Conservation (phyloP, 331 rosid species). For the Acacia pycnantha region DNA sequence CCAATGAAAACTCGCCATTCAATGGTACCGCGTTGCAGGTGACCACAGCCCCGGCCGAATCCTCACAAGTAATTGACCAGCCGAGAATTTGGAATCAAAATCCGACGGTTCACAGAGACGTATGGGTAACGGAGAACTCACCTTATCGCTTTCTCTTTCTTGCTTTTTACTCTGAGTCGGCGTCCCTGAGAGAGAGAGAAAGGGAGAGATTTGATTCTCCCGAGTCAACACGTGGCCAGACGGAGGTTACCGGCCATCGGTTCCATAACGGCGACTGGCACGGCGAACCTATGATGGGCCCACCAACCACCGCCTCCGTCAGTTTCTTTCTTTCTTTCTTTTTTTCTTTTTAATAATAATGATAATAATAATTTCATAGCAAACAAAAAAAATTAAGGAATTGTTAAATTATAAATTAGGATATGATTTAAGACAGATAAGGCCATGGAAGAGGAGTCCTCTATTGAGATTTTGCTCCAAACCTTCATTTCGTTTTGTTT, state of each 20-base stretch:
- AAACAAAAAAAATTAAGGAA: conserved; percentile 22
- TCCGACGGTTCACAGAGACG: conserved; percentile 40
- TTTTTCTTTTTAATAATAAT: no score
- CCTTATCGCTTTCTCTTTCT: conserved; percentile 18
- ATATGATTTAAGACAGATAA: conserved; percentile 52
- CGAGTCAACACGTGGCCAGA: conserved; percentile 49
- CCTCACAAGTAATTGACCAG: conserved; percentile 40
- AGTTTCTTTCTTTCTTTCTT: not conserved
- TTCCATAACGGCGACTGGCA: conserved; percentile 32
- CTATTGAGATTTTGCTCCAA: conserved; percentile 41
- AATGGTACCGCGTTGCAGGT: conserved; percentile 5
- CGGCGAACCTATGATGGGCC: conserved; percentile 32
- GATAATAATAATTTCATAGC: not conserved
- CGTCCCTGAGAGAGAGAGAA: not conserved
- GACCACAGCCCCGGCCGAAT: not conserved
- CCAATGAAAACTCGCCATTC: conserved; percentile 9
- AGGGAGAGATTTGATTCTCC: conserved; percentile 1
- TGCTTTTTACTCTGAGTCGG: conserved; percentile 23
- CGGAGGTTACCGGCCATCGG: conserved; percentile 45
- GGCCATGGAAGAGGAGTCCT: conserved; percentile 37
- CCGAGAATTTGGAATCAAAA: conserved; percentile 38
- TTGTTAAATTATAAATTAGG: conserved; percentile 32
- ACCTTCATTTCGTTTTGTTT: conserved; percentile 61
- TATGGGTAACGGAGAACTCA: conserved; percentile 27
- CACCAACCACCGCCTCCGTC: conserved; percentile 28